A percentile compares a stretch with the other conserved stretches of the same genome.
phyloP scores from a whole-genome alignment of 371 early-diverging fungal species.

The Mortierella sp. region DNA sequence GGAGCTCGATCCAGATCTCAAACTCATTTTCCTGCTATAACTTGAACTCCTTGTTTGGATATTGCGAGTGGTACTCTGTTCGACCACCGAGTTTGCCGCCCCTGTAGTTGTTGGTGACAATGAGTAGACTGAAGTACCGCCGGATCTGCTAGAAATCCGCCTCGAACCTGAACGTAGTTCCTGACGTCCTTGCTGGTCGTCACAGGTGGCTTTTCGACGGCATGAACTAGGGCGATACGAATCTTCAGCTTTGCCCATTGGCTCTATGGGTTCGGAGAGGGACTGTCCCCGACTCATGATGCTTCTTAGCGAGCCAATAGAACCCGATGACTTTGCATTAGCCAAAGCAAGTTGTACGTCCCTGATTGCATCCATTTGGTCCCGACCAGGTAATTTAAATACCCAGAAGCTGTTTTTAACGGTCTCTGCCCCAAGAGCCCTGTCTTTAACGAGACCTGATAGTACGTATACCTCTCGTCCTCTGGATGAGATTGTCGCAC shows the following conservation, averaged over 20 bases:
- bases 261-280: conserved; percentile 17
- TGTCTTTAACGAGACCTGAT: conserved; percentile 74
- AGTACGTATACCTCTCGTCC: conserved; percentile 87
- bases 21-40: conserved; percentile 12
- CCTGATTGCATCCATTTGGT: conserved; percentile 52
- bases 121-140: background rate
- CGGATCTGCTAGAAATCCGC: background rate
- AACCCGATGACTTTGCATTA: conserved; percentile 24
- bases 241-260: background rate
- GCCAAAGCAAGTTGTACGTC: conserved; percentile 47
- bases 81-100: background rate
- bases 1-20: conserved; percentile 20
- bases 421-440: conserved; percentile 63
- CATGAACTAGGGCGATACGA: conserved; percentile 1
- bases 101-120: background rate
- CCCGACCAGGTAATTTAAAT: conserved; percentile 64
- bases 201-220: conserved; percentile 16
- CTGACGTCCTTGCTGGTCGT: background rate
- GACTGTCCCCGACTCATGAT: conserved; percentile 42
- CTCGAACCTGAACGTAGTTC: background rate
- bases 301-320: conserved; percentile 42
- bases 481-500: conserved; percentile 84
- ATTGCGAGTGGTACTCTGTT: background rate
- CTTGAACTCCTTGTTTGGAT: conserved; percentile 22
- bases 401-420: conserved; percentile 85